Conservation (phyloP, 257 asterid genomes). For the Plectranthus barbatus region DNA sequence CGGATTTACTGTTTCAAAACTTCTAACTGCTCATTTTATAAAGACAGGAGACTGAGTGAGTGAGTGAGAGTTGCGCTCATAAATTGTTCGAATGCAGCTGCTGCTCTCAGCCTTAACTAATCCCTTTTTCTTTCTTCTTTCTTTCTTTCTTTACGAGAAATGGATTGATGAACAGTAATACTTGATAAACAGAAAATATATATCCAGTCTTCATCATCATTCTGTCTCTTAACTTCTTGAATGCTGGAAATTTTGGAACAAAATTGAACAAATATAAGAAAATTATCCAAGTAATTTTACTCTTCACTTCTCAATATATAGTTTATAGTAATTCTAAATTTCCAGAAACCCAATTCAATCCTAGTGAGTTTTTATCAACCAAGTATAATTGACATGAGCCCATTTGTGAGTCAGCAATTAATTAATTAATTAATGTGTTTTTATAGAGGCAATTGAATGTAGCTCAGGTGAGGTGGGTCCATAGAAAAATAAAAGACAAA, state of each 20-base stretch:
- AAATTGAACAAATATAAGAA: no score
- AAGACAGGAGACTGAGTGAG: slow-evolving; percentile 58
- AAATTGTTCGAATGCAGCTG: slow-evolving; percentile 19
- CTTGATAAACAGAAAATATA: background rate
- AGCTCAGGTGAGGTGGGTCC: no score
- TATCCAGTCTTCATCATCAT: background rate
- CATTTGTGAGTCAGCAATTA: no score
- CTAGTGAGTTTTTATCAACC: no score
- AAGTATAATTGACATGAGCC: no score
- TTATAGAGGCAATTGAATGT: background rate
- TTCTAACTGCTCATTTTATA: slow-evolving; percentile 51
- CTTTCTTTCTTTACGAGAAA: background rate
- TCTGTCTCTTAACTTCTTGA: slow-evolving; percentile 11
- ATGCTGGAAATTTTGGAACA: no score
- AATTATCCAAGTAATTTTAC: no score
- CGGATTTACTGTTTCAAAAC: slow-evolving; percentile 62
- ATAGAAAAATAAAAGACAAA: background rate
- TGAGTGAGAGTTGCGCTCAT: no score
- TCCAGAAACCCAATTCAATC: background rate
- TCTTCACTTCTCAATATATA: no score
- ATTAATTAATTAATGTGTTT: background rate
- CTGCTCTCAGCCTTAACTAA: slow-evolving; percentile 20
- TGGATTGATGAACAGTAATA: slow-evolving; percentile 4
- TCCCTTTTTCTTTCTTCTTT: background rate
- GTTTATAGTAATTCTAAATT: background rate